These are phyloP conservation scores for Cynanchum wilfordii DNA, from an alignment of 257 asterid species.

Conservation along the genomic window DNA sequence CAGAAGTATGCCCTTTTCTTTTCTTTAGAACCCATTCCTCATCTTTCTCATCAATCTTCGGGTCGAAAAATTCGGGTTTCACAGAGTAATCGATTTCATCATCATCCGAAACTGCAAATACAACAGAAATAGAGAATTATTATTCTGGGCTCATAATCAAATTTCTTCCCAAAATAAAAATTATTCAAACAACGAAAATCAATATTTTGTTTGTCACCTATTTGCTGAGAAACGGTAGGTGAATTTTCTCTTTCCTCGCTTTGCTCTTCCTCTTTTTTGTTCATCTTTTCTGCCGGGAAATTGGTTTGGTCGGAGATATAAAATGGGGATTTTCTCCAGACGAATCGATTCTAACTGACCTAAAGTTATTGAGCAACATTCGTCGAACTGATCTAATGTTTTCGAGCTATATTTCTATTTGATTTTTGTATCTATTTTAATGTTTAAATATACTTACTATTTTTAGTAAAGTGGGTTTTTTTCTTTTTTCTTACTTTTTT, in stretches of 20 bases:
- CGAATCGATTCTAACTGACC: too few relatives aligned
- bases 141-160: not conserved
- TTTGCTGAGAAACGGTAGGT: conserved; percentile 24
- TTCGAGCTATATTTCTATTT: too few relatives aligned
- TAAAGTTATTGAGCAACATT: too few relatives aligned
- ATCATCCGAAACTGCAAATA: conserved; percentile 63
- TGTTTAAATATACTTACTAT: too few relatives aligned
- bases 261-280: conserved; percentile 1
- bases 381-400: too few relatives aligned
- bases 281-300: not conserved
- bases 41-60: conserved; percentile 60
- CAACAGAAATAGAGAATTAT: not conserved
- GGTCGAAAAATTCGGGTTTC: conserved; percentile 79
- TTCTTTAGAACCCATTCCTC: conserved; percentile 74
- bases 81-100: conserved; percentile 84
- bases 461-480: too few relatives aligned
- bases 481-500: too few relatives aligned
- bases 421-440: too few relatives aligned
- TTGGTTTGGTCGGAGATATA: too few relatives aligned
- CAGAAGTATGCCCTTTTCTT: conserved; percentile 59
- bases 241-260: conserved; percentile 12
- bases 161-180: not conserved
- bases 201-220: conserved; percentile 7
- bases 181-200: not conserved
- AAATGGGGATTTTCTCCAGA: too few relatives aligned